Percentiles rank a stretch among this genome's conserved stretches.
Conservation (phyloP, 1,284 basidiomycete genomes). For the Austroboletus sp. region DNA sequence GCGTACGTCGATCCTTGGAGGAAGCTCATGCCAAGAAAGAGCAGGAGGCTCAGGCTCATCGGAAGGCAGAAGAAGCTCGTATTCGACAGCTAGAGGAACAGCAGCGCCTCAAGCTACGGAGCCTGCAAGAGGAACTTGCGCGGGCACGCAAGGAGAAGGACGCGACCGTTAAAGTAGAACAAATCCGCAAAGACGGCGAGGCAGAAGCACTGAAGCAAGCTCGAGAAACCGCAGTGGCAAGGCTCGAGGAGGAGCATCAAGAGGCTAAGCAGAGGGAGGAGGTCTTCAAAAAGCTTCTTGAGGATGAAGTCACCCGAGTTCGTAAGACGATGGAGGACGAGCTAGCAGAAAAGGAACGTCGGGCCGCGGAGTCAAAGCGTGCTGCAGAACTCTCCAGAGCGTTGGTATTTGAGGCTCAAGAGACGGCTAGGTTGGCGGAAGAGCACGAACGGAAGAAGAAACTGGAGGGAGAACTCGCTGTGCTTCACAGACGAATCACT, state of each 20-base stretch:
- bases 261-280: slow-evolving; percentile 24
- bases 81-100: slow-evolving; percentile 26
- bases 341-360: slow-evolving; percentile 22
- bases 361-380: slow-evolving; percentile 21
- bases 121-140: slow-evolving; percentile 27
- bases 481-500: slow-evolving; percentile 23
- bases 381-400: slow-evolving; percentile 27
- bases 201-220: slow-evolving; percentile 15
- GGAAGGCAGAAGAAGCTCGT: slow-evolving; percentile 25
- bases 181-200: slow-evolving; percentile 18
- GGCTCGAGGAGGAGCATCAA: slow-evolving; percentile 28
- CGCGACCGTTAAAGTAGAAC: slow-evolving; percentile 13
- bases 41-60: slow-evolving; percentile 15
- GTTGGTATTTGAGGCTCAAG: slow-evolving; percentile 27
- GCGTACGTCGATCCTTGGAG: slow-evolving; percentile 23
- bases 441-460: slow-evolving; percentile 30
- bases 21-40: slow-evolving; percentile 28
- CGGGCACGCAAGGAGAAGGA: slow-evolving; percentile 21
- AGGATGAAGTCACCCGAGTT: slow-evolving; percentile 25
- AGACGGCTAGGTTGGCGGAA: slow-evolving; percentile 27
- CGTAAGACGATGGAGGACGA: slow-evolving; percentile 23
- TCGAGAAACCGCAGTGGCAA: slow-evolving; percentile 19
- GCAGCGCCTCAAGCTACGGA: slow-evolving; percentile 23
- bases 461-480: slow-evolving; percentile 24
- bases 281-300: slow-evolving; percentile 21